Evolutionary conservation across 2,329 filamentous ascomycete genomes (phyloP).

Genomic region (Xylaria arbuscula): DNA sequence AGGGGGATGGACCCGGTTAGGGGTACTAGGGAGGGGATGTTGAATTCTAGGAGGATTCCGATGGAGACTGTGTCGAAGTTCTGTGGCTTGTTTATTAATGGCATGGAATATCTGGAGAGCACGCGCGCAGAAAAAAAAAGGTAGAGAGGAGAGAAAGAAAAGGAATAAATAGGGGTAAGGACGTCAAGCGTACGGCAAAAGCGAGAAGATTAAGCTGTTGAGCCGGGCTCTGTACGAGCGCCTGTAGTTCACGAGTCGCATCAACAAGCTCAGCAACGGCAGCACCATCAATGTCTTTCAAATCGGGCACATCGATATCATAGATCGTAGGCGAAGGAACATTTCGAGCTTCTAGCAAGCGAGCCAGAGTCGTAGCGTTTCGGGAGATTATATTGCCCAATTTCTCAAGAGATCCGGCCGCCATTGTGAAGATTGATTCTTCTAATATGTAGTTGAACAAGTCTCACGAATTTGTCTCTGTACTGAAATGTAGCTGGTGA

Average conservation of each 20-base stretch:
- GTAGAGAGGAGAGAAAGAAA: neutral
- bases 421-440: neutral
- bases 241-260: constrained; percentile 13
- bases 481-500: too few species aligned
- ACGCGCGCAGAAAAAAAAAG: neutral
- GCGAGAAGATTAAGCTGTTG: constrained; percentile 15
- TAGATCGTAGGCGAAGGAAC: constrained; percentile 4
- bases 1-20: constrained; percentile 11
- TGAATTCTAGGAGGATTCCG: constrained; percentile 13
- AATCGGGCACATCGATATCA: neutral
- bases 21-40: constrained; percentile 12
- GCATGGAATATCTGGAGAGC: neutral
- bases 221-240: constrained; percentile 1
- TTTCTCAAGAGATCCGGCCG: constrained; percentile 15
- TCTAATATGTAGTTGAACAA: neutral
- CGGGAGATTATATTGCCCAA: constrained; percentile 3
- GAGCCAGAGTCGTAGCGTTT: neutral
- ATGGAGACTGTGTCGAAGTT: constrained; percentile 2
- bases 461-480: neutral
- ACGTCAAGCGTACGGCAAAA: neutral
- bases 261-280: constrained; percentile 12
- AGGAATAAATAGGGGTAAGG: neutral
- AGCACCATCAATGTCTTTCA: neutral
- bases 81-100: neutral
- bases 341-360: neutral